Conservation (phyloP, 176 grass and related monocot genomes). For the Triticum dicoccoides region DNA sequence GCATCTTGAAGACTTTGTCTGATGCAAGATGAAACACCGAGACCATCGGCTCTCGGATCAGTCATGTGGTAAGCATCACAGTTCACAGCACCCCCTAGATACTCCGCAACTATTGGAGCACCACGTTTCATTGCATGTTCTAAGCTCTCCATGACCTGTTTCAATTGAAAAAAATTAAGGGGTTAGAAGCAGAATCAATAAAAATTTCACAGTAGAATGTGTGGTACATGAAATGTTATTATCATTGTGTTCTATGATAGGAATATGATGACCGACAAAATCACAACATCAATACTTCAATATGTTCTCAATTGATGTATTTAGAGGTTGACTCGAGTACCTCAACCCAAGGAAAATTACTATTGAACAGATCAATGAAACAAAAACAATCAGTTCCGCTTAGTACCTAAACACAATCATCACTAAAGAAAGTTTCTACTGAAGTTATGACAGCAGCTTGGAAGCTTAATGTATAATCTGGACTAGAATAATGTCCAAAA, state of each 20-base stretch:
- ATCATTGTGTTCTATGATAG: not conserved
- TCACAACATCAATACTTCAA: not conserved
- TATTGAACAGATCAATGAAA: not conserved
- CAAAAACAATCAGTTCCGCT: not conserved
- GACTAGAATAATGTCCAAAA: not conserved
- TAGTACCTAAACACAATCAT: not conserved
- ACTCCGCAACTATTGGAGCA: slow-evolving; percentile 86
- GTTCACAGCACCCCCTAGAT: slow-evolving; percentile 95
- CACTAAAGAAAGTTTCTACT: not conserved
- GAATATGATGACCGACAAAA: not conserved
- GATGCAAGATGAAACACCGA: slow-evolving; percentile 97
- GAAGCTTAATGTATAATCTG: not conserved
- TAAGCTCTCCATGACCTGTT: slow-evolving; percentile 96
- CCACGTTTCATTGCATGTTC: slow-evolving; percentile 96
- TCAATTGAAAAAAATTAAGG: not conserved
- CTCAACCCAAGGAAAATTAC: not conserved
- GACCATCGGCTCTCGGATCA: slow-evolving; percentile 89
- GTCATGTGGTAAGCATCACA: slow-evolving; percentile 99
- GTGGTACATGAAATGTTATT: not conserved
- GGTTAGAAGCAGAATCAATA: not conserved
- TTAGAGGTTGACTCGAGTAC: not conserved
- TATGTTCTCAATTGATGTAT: not conserved
- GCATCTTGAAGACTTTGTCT: slow-evolving; percentile 83
- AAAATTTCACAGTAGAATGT: not conserved
- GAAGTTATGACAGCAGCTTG: not conserved